Base-by-base conservation (phyloP, 257 asterid species). In the Solanum lycopersicoides region DNA sequence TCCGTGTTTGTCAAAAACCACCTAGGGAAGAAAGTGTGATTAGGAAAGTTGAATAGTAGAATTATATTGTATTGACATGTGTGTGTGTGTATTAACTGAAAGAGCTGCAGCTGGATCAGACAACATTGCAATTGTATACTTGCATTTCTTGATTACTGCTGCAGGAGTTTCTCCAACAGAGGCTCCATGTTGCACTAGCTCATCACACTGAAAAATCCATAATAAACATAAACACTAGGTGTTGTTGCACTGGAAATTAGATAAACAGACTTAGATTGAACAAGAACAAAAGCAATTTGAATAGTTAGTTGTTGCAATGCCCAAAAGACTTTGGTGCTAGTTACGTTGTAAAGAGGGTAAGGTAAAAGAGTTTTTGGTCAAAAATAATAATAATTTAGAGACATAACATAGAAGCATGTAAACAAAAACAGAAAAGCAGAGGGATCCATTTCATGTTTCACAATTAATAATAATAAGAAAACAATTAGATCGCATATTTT, bases 101-200 rank as follows among this genome's bases (percentile, higher is more conserved):
- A 96, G 92, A 87, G 99, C 98, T 75, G 98, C 99, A 86, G 97
- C 92, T 66, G 99, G 99, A 88, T 96, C 99, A 47, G 99, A 95
- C 91, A 96, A 45, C 96, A 96, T 96, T 85, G 95, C 99, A 85
- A 96, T 94, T 77, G 98, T 96, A 88, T 94, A 94, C 93, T 94
- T 94, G 98, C 99, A 96, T 94, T 95, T 96, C 93, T 93, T 94
- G 21, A 96, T 89, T 50, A 96, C 98, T 41, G 96, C 98, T 69
- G 98, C 98, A 45, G 99, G 98, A 90, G 92, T 89, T 92, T 94
- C 96, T 87, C 94, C 98, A 21, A 95, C 63, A 56, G 97, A 91
- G 87, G 98, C 99, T 87, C 99, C 99, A 39, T 93, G 98, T 91
- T 93, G 92, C 84, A 94, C 97, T 92, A 95, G 90, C 89, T 96